Evolutionary conservation across 805 yeast species (phyloP), one percentile per base, ranked within the genome.

Genomic region (Pichia nanzhaoensis): DNA sequence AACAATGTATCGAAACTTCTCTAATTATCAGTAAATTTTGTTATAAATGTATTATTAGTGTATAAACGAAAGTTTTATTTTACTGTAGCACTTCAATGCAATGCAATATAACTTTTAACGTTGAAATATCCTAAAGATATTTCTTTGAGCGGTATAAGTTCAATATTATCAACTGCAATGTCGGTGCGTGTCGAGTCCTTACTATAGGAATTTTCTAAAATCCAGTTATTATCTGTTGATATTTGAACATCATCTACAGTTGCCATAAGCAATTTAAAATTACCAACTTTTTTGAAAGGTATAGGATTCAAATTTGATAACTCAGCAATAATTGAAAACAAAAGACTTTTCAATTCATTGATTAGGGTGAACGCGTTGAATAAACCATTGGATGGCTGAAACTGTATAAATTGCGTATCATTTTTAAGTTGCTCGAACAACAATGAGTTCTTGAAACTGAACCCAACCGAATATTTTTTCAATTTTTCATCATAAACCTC

Each of bases 361-460:
- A 61, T 32, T 8, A 45, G 27, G 5, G 34, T 30, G 30, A 45
- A 45, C 3, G 41, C 9, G 18, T 41, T 37, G 10, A 45, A 45
- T 4, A 34, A 7, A 7, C 20, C n/a, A 16, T 17, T 34, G 12
- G 30, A n/a, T 3, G 45, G 5, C 31, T 45, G 39, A n/a, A 19
- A 28, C 9, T 37, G 34, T 9, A 35, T 16, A 37, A 34, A 34
- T 14, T 45, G 36, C 5, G 42, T 9, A 22, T 41, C 45, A 12
- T 41, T 41, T 18, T 34, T 46, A 3, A 60, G 13, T 2, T 52
- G 47, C 18, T 52, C 56, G n/a, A 61, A 48, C 7, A 60, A 33
- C 9, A 57, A 48, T 4, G 66, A 61, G 36, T 59, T 55, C 13
- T 50, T 55, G 21, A 63, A 49, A 44, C 65, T 61, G 21, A 63